phyloP scores from a whole-genome alignment of 345 rosid species.

The Viola odorata region DNA sequence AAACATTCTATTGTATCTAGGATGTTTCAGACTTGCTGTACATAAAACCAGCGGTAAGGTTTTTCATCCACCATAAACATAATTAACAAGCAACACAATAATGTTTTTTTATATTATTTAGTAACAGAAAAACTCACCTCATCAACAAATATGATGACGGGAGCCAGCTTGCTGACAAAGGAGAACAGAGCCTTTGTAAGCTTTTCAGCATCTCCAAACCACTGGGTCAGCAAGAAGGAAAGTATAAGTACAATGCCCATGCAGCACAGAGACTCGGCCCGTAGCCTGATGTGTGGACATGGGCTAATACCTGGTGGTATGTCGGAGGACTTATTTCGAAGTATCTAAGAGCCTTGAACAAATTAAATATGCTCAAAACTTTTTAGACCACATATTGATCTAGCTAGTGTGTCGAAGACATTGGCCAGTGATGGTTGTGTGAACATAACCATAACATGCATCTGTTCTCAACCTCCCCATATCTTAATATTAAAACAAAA shows the following conservation, averaged over 20 bases:
- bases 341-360: background rate
- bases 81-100: background rate
- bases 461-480: background rate
- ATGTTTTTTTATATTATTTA: background rate
- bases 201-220: conserved; percentile 99
- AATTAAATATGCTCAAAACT: background rate
- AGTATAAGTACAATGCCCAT: background rate
- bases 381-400: background rate
- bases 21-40: no score
- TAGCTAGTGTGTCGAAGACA: background rate
- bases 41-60: no score
- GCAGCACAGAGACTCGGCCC: background rate
- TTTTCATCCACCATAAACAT: no score
- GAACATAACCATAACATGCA: background rate
- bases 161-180: conserved; percentile 86
- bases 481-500: background rate
- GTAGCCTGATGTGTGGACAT: no score
- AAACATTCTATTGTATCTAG: no score
- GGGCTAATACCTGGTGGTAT: no score
- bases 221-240: conserved; percentile 35
- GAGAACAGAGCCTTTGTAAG: conserved; percentile 95
- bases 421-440: background rate
- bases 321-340: no score
- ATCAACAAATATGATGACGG: conserved; percentile 93
- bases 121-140: conserved; percentile 50